Percentiles rank a stretch among this genome's conserved stretches.
Evolutionary conservation across 257 asterid genomes (phyloP).

Genomic region (Capsicum rhomboideum): DNA sequence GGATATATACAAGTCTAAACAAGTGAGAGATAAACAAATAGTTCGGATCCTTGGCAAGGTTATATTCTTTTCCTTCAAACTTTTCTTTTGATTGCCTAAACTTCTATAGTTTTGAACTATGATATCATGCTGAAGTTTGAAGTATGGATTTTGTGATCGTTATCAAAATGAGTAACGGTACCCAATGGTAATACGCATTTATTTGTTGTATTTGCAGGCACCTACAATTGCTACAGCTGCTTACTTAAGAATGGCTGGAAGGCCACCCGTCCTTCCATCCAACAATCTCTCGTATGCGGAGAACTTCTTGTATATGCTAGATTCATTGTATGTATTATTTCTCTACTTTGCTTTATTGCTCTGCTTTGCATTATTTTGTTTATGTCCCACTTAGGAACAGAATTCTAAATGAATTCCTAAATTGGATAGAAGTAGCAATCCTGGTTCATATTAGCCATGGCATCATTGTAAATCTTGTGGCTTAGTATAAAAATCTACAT

Average conservation of each 20-base stretch:
- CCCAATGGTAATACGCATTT: not conserved
- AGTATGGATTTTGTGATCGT: not conserved
- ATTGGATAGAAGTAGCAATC: not conserved
- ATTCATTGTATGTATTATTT: conserved; percentile 69
- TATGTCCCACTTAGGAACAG: not conserved
- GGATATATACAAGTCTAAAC: conserved; percentile 77
- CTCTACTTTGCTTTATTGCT: not conserved
- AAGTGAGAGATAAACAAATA: conserved; percentile 88
- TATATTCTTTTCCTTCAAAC: not conserved
- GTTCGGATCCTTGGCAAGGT: conserved; percentile 97
- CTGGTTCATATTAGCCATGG: not conserved
- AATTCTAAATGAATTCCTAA: not conserved
- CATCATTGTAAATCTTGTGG: not conserved
- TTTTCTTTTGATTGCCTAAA: conserved; percentile 3
- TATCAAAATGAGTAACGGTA: not conserved
- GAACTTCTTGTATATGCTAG: conserved; percentile 98
- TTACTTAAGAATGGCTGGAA: conserved; percentile 95
- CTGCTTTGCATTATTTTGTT: not conserved
- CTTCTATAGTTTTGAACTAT: not conserved
- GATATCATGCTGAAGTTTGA: not conserved
- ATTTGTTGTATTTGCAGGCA: conserved; percentile 46
- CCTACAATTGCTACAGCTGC: conserved; percentile 99
- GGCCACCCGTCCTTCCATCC: conserved; percentile 98
- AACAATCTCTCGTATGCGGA: conserved; percentile 87
- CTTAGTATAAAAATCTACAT: not conserved